Percentiles rank a stretch among this genome's conserved stretches.
Conservation (phyloP, 2,329 filamentous ascomycete species). For the Talaromyces sp. region DNA sequence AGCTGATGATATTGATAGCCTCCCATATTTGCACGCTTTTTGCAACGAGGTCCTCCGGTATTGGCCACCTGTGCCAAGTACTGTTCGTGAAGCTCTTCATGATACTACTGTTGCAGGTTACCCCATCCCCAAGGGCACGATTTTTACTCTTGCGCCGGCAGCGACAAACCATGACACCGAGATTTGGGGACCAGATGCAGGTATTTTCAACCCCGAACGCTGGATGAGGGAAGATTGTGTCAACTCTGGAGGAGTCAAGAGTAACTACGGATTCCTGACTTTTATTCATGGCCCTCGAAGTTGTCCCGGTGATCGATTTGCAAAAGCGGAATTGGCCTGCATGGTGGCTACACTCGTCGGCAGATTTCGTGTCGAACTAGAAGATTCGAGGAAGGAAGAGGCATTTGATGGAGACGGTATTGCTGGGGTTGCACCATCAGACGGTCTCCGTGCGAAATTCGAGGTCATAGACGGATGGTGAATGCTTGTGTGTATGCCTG, state of each 20-base stretch:
- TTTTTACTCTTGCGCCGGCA: conserved; percentile 59
- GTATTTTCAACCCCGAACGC: conserved; percentile 73
- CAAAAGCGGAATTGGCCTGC: conserved; percentile 79
- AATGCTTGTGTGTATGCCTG: neutral
- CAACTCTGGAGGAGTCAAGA: conserved; percentile 61
- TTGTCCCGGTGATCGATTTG: conserved; percentile 80
- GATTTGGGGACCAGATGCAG: conserved; percentile 73
- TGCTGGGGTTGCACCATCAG: conserved; percentile 63
- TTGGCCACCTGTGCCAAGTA: conserved; percentile 67
- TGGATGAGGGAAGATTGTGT: conserved; percentile 51
- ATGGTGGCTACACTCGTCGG: conserved; percentile 74
- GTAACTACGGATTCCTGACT: conserved; percentile 7
- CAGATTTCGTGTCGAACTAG: conserved; percentile 63
- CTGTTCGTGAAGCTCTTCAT: conserved; percentile 59
- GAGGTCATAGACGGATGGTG: conserved; percentile 45
- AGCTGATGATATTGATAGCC: conserved; percentile 57
- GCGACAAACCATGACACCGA: conserved; percentile 65
- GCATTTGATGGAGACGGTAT: conserved; percentile 59
- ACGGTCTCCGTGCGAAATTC: conserved; percentile 66
- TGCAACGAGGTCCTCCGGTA: conserved; percentile 73
- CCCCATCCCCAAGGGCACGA: conserved; percentile 66
- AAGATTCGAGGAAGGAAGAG: conserved; percentile 59
- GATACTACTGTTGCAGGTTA: conserved; percentile 64
- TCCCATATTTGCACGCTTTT: conserved; percentile 77
- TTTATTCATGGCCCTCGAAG: conserved; percentile 61